A percentile compares a stretch with the other conserved stretches of the same genome.
These are phyloP conservation scores for Harringtonia lauricola DNA, from an alignment of 2,329 filamentous ascomycete genomes.

Conservation along the genomic window DNA sequence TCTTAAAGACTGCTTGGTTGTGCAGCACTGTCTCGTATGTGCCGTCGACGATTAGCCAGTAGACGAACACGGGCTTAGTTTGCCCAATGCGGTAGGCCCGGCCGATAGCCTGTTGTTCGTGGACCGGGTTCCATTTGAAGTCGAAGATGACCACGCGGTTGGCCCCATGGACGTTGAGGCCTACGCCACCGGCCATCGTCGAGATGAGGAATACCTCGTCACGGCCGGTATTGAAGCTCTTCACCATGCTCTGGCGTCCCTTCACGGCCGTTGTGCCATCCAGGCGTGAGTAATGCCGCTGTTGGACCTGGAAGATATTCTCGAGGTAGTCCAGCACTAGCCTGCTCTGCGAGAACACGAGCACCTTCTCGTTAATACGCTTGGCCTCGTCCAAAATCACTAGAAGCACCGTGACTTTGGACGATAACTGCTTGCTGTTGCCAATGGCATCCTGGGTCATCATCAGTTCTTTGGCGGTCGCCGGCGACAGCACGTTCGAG, in stretches of 20 bases:
- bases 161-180: constrained; percentile 73
- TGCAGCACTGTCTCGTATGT: constrained; percentile 70
- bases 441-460: constrained; percentile 27
- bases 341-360: constrained; percentile 71
- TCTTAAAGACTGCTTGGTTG: constrained; percentile 71
- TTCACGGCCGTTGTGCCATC: constrained; percentile 52
- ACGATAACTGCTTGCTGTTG: constrained; percentile 44
- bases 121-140: constrained; percentile 66
- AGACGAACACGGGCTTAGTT: constrained; percentile 69
- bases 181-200: constrained; percentile 69
- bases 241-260: constrained; percentile 51
- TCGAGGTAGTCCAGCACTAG: constrained; percentile 60
- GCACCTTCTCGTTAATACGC: constrained; percentile 55
- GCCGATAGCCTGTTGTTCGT: constrained; percentile 80
- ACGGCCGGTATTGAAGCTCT: constrained; percentile 52
- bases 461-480: constrained; percentile 20
- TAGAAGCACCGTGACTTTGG: constrained; percentile 57
- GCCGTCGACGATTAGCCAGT: constrained; percentile 66
- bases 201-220: constrained; percentile 67
- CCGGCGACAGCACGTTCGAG: constrained; percentile 14
- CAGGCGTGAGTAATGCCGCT: constrained; percentile 44
- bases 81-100: constrained; percentile 81
- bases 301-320: constrained; percentile 36
- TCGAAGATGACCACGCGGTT: constrained; percentile 84
- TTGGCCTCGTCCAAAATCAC: constrained; percentile 58